These are phyloP conservation scores for Cardamine chenopodiifolia DNA, from an alignment of 345 rosid species.

Conservation along the genomic window DNA sequence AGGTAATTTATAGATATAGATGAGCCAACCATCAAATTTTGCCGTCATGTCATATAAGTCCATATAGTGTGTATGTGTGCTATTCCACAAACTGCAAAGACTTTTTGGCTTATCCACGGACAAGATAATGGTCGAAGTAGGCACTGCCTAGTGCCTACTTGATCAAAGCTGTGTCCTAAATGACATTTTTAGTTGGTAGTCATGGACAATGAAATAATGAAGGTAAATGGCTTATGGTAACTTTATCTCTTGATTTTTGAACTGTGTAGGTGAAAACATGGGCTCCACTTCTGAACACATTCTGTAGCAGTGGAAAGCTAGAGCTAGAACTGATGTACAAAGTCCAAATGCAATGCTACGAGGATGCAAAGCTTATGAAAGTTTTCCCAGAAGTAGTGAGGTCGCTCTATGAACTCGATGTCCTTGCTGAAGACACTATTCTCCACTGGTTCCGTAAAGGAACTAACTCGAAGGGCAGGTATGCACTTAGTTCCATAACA, in stretches of 20 bases:
- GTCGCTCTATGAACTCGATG: conserved; percentile 88
- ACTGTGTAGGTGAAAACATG: conserved; percentile 79
- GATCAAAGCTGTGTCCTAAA: neutral
- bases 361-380: conserved; percentile 98
- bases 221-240: neutral
- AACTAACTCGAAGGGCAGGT: conserved; percentile 93
- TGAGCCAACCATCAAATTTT: neutral
- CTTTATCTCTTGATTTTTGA: neutral
- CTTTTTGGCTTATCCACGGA: too few relatives aligned
- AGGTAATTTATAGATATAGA: conserved; percentile 51
- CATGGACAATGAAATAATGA: neutral
- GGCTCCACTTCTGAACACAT: conserved; percentile 74
- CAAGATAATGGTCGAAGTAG: too few relatives aligned
- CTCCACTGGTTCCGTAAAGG: conserved; percentile 94
- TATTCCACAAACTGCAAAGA: neutral
- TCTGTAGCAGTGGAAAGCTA: conserved; percentile 85
- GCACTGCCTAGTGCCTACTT: neutral
- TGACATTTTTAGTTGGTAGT: neutral
- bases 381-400: conserved; percentile 88
- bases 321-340: conserved; percentile 95
- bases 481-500: neutral
- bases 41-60: neutral
- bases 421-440: conserved; percentile 94
- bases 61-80: neutral
- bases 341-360: conserved; percentile 97